Conservation (phyloP, 768 basidiomycete species). For the Hygrocybe coccinea region DNA sequence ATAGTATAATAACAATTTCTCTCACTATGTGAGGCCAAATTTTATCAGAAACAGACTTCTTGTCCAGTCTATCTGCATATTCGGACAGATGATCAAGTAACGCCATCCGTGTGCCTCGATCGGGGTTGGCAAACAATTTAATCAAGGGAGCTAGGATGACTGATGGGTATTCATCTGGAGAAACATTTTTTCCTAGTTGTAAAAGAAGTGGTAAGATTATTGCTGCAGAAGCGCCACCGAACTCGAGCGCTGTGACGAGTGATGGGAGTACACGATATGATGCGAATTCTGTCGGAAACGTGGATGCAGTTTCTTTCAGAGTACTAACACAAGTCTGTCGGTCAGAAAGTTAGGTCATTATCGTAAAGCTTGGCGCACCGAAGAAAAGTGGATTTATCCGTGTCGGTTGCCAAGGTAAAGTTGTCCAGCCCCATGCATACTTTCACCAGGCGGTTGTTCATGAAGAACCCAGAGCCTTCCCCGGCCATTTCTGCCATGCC, state of each 20-base stretch:
- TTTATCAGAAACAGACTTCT: constrained; percentile 77
- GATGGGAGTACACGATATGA: constrained; percentile 85
- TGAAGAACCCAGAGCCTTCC: constrained; percentile 62
- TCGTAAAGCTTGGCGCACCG: constrained; percentile 40
- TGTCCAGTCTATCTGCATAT: constrained; percentile 83
- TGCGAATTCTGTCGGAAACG: constrained; percentile 83
- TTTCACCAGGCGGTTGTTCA: constrained; percentile 73
- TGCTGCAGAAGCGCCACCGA: constrained; percentile 70
- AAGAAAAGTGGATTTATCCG: constrained; percentile 70
- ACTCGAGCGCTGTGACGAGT: constrained; percentile 71
- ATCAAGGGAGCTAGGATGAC: constrained; percentile 73
- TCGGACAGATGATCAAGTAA: constrained; percentile 79
- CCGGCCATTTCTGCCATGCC: constrained; percentile 61
- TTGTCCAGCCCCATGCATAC: constrained; percentile 82
- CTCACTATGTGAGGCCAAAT: constrained; percentile 90
- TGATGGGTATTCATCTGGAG: constrained; percentile 64
- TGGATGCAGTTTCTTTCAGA: constrained; percentile 71
- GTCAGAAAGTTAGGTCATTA: neutral
- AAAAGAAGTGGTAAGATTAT: constrained; percentile 80
- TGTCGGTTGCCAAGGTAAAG: constrained; percentile 75
- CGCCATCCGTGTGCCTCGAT: constrained; percentile 92
- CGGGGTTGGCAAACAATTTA: constrained; percentile 82
- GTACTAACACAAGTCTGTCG: constrained; percentile 40
- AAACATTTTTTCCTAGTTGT: constrained; percentile 66
- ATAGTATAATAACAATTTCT: constrained; percentile 2